A percentile compares a stretch with the other conserved stretches of the same genome.
phyloP scores from a whole-genome alignment of 2,329 filamentous ascomycete genomes.

The Penicillium italicum region DNA sequence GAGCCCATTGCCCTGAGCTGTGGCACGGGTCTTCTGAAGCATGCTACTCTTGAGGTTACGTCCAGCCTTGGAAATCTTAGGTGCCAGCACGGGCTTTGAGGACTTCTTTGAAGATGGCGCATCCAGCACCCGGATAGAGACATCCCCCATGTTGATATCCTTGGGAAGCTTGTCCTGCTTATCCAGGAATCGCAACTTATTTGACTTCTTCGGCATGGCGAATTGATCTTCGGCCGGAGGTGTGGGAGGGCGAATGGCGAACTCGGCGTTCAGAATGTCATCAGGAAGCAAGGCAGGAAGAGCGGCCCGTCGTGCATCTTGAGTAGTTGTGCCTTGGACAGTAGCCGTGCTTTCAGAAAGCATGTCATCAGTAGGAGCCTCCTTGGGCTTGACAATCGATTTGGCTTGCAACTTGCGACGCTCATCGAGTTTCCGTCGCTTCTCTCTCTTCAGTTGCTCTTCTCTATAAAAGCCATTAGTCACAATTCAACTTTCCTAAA shows the following conservation, averaged over 20 bases:
- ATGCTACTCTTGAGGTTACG: constrained; percentile 39
- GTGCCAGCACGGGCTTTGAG: constrained; percentile 40
- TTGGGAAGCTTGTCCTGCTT: constrained; percentile 48
- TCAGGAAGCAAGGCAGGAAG: constrained; percentile 52
- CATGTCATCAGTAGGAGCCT: constrained; percentile 31
- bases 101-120: constrained; percentile 34
- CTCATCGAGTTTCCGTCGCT: constrained; percentile 40
- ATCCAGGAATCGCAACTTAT: constrained; percentile 50
- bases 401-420: constrained; percentile 40
- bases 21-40: constrained; percentile 37
- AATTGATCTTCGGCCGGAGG: constrained; percentile 38
- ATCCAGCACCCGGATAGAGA: constrained; percentile 50
- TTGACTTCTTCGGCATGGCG: constrained; percentile 32
- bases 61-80: constrained; percentile 44
- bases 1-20: constrained; percentile 33
- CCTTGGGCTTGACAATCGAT: constrained; percentile 29
- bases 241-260: constrained; percentile 44
- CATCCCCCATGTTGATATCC: constrained; percentile 48
- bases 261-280: constrained; percentile 49
- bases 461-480: constrained; percentile 32
- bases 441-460: constrained; percentile 39
- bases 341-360: constrained; percentile 43
- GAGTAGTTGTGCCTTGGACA: constrained; percentile 37
- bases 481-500: not conserved
- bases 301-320: constrained; percentile 35